Conservation (phyloP, 306 rosid genomes). For the Vigna radiata region DNA sequence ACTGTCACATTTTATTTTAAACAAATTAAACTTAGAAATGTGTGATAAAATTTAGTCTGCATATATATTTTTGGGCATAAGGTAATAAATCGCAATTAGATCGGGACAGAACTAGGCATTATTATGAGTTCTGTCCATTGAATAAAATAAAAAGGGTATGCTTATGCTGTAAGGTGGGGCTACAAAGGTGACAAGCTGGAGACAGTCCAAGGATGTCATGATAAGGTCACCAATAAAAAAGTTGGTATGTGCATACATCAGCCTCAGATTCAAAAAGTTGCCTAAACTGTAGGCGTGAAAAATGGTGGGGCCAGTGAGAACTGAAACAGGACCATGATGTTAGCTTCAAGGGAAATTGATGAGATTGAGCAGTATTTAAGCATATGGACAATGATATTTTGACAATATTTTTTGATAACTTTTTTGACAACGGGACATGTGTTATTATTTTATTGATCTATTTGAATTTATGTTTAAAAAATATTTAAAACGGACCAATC, state of each 20-base stretch:
- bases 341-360: not conserved
- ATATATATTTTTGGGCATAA: not conserved
- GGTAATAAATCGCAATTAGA: not conserved
- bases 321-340: slow-evolving; percentile 27
- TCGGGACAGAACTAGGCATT: not conserved
- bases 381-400: too few relatives aligned
- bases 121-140: not conserved
- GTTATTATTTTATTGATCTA: too few relatives aligned
- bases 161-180: not conserved
- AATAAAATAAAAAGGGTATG: not conserved
- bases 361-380: not conserved
- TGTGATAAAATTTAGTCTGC: not conserved
- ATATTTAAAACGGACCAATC: too few relatives aligned
- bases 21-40: not conserved
- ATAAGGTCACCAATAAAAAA: not conserved
- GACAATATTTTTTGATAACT: too few relatives aligned
- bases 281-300: slow-evolving; percentile 9
- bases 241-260: not conserved
- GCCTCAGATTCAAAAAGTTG: not conserved
- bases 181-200: not conserved
- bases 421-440: too few relatives aligned
- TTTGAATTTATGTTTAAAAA: too few relatives aligned
- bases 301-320: slow-evolving; percentile 16
- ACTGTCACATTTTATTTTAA: not conserved
- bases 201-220: not conserved